Evolutionary conservation across 208 protist species (phyloP), one percentile per base, ranked within the genome.

Genomic region (Trypanosoma congolense): DNA sequence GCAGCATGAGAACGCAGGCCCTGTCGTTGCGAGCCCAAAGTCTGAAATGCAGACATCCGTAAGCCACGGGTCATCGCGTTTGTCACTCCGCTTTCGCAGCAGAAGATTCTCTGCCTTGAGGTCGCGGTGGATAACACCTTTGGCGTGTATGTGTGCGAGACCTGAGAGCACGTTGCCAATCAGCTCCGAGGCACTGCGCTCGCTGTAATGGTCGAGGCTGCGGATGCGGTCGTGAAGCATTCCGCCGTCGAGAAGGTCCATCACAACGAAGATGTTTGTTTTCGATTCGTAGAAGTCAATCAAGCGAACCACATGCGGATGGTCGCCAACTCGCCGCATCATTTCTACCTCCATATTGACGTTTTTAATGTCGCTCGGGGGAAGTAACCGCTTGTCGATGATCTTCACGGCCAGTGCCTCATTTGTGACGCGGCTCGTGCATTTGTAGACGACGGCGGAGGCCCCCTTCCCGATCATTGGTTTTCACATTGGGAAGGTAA

Each of bases 61-160:
- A 36, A 90, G 65, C 53, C 87, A 66, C n/a, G 66, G 68, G 30
- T 29, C 65, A 43, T 44, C 56, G 25, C 41, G 49, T 35, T 49
- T 56, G 38, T 82, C 68, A 52, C 91, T 72, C 25, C 71, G 58
- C 75, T 98, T 93, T 69, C 99, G 96, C 65, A 99, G 98, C 73
- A 99, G 96, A 38, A 38, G 33, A 38, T 38, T 38, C 12, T 38
- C 33, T 12, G 33, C 9, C 12, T 38, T 38, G 9, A 99, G 80
- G 67, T 99, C 98, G 43, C 98, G 80, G 72, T 99, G 98, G 77
- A 99, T 99, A 49, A 99, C 96, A 28, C 97, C 97, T 36, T 88
- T 96, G 31, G 87, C 93, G 71, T 98, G 97, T 58, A 90, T 92
- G 63, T 95, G 97, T 51, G 96, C 79, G 28, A 99, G 73, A 16